Evolutionary conservation across 768 basidiomycete species (phyloP), one percentile per base, ranked within the genome.

Genomic region (Mrakia hoshinonis): DNA sequence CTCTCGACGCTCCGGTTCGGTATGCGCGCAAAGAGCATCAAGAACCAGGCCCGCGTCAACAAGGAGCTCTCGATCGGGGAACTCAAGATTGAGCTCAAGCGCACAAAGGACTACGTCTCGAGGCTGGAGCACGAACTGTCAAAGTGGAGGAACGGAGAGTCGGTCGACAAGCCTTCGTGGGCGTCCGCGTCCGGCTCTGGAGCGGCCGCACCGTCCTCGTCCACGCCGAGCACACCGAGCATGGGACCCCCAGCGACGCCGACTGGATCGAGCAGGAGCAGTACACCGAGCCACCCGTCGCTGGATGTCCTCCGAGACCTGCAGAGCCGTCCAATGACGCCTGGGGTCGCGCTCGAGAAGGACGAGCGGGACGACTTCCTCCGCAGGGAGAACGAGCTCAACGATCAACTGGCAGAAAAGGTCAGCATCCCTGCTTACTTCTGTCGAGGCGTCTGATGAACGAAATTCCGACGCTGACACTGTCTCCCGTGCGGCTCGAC

Each of bases 1-100:
- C 83, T 99, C 43, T 90, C 89, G 3, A 99, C 96, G 4, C 86
- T 99, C n/a, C 89, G 96, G 31, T 99, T 99, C 79, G 96, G 96
- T 83, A 98, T 98, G 79, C 91, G 96, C 74, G 95, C 96, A n/a
- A 99, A 99, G 81, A 91, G 91, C n/a, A 99, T 99, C 86, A 98
- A 98, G 90, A 99, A 99, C 81, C 91, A 90, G 73, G 96, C 96
- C 73, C 90, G 96, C 58, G 91, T 99, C 82, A 99, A 99, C 80
- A 92, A 93, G 67, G 96, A 99, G 80, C 85, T 99, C 65, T 67
- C 95, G 2, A 95, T 96, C 2, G 83, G 93, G 62, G 96, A 99
- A 77, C 89, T 99, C 82, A 99, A 98, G 79, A 87, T 86, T 13
- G 83, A 96, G 46, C 83, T 99, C 73, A 86, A 87, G 76, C 96